Conservation (phyloP, 2,329 filamentous ascomycete species). For the Cercospora citrullina region DNA sequence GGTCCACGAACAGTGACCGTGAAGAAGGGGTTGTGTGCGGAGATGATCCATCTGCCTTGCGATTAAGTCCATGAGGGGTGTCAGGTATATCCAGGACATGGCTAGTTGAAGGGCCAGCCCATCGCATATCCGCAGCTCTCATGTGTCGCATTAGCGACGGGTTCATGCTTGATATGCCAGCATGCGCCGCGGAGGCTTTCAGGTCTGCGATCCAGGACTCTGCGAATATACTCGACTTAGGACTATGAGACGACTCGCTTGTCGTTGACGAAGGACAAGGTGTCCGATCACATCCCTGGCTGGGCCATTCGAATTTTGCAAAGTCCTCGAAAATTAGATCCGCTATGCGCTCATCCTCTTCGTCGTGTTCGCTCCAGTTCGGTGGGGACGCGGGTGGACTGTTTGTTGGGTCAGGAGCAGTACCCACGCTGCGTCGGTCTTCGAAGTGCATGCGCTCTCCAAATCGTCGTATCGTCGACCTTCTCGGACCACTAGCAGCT, state of each 20-base stretch:
- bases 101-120: not conserved
- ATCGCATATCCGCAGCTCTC: not conserved
- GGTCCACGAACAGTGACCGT: not conserved
- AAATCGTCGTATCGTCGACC: not conserved
- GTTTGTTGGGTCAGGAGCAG: not conserved
- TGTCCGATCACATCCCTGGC: not conserved
- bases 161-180: conserved; percentile 8
- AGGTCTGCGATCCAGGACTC: conserved; percentile 4
- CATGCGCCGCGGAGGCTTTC: conserved; percentile 6
- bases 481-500: not conserved
- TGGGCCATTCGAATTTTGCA: conserved; percentile 14
- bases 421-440: not conserved
- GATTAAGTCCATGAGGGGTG: not conserved
- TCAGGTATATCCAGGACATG: not conserved
- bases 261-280: not conserved
- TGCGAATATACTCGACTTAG: not conserved
- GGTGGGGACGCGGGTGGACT: not conserved
- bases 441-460: not conserved
- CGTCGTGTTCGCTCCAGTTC: not conserved
- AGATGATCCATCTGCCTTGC: not conserved
- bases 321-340: conserved; percentile 9
- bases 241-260: not conserved
- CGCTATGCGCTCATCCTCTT: not conserved
- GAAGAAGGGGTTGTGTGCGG: not conserved
- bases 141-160: conserved; percentile 2